Evolutionary conservation across 495 filamentous ascomycete genomes (phyloP), one percentile per base, ranked within the genome.

Genomic region (Aspergillus conjunctus): DNA sequence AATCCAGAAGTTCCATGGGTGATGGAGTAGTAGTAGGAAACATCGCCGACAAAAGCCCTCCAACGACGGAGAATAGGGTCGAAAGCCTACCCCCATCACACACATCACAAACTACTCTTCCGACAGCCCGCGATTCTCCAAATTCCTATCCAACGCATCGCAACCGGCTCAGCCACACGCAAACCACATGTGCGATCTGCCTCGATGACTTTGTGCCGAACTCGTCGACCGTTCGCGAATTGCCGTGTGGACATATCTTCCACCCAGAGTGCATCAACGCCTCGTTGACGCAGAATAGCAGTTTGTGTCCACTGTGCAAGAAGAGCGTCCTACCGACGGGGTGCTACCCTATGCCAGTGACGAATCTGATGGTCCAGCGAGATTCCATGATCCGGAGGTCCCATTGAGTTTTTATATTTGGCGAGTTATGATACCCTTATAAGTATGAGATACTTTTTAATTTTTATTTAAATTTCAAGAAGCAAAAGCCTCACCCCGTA

Each of bases 221-320:
- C 9, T 67, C 70, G 15, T 88, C 91, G 0, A 81, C 82, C 21
- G 90, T 97, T 59, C 88, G 92, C 39, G 90, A 95, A 71, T 79
- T 97, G 4, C 87, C 90, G 0, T 98, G 93, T 63, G 83, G 88
- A 0, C 93, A 98, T 68, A 92, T 97, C 57, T 98, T 91, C 74
- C 92, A 98, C 56, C 86, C 91, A 3, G 87, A 86, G 44, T 98
- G 93, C 70, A 91, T 98, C 64, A 92, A 97, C 68, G 77, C 82
- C 11, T 93, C 91, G 63, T 77, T 97, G 44, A 75, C 77, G 50
- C 75, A 83, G 41, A 84, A 82, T 65, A 92, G 87, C 68, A 90
- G 87, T 43, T 80, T 95, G 12, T 98, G 93, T 66, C 93, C 93
- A 1, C 73, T 96, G 53, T 98, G 93, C 78, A 97, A 96, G 67